Conservation (phyloP, 2,329 filamentous ascomycete genomes). For the Aspergillus vadensis region DNA sequence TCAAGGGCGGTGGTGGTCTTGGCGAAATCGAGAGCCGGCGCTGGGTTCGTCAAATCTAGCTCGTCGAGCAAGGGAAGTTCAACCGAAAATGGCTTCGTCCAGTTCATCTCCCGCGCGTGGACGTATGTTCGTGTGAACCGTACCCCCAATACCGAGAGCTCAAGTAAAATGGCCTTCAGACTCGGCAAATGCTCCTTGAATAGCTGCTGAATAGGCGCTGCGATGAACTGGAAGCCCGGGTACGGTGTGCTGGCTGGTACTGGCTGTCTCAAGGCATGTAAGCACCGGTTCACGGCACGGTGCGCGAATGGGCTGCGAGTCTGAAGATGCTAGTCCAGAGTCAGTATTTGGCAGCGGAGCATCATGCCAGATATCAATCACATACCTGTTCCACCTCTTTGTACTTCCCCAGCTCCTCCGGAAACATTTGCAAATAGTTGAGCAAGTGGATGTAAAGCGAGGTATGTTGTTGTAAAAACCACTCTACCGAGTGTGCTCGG, state of each 20-base stretch:
- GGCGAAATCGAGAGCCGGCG: constrained; percentile 36
- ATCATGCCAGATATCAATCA: not conserved
- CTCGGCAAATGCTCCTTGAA: constrained; percentile 36
- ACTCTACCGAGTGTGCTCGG: constrained; percentile 35
- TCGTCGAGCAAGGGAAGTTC: constrained; percentile 34
- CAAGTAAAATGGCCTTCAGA: constrained; percentile 38
- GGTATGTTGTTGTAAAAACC: constrained; percentile 44
- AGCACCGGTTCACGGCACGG: constrained; percentile 35
- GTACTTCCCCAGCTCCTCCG: constrained; percentile 36
- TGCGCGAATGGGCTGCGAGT: constrained; percentile 42
- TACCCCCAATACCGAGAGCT: constrained; percentile 38
- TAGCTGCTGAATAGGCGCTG: constrained; percentile 40
- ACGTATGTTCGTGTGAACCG: constrained; percentile 40
- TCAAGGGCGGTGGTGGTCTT: constrained; percentile 34
- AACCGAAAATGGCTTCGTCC: constrained; percentile 37
- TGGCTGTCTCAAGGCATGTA: constrained; percentile 26
- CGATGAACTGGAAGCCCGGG: constrained; percentile 39
- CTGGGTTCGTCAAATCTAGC: constrained; percentile 33
- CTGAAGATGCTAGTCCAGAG: constrained; percentile 37
- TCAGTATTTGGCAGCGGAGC: not conserved
- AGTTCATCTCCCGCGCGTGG: constrained; percentile 38
- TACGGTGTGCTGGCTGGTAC: constrained; percentile 14
- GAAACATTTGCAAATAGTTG: constrained; percentile 34
- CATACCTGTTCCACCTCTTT: constrained; percentile 41
- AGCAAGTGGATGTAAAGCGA: constrained; percentile 37